Conservation (phyloP, 768 basidiomycete species). For the Suillus discolor region DNA sequence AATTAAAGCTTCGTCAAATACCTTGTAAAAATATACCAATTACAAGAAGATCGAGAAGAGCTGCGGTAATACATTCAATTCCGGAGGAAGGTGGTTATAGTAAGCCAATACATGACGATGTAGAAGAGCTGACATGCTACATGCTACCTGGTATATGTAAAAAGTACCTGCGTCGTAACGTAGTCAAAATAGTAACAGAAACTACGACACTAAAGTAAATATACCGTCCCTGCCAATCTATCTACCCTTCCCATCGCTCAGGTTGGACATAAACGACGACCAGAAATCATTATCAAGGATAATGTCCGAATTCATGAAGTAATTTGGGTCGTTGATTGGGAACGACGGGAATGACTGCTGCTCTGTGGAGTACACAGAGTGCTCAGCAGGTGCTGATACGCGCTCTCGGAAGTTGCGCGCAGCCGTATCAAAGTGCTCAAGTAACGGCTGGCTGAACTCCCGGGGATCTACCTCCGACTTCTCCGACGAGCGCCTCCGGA, state of each 20-base stretch:
- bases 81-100: neutral
- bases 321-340: slow-evolving; percentile 30
- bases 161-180: neutral
- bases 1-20: neutral
- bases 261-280: slow-evolving; percentile 42
- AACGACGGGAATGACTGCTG: slow-evolving; percentile 23
- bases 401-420: slow-evolving; percentile 21
- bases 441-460: slow-evolving; percentile 21
- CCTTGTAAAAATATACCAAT: neutral
- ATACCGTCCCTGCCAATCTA: slow-evolving; percentile 9
- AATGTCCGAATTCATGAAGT: slow-evolving; percentile 39
- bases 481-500: slow-evolving; percentile 30
- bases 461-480: slow-evolving; percentile 22
- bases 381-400: slow-evolving; percentile 10
- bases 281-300: slow-evolving; percentile 47
- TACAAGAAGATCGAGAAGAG: neutral
- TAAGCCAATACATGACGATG: neutral
- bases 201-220: neutral
- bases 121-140: neutral
- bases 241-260: slow-evolving; percentile 26
- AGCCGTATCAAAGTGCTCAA: slow-evolving; percentile 24
- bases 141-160: neutral
- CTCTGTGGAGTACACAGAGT: slow-evolving; percentile 6
- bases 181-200: neutral
- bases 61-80: neutral